Base-by-base conservation (phyloP, 129 eudicot genomes). In the Ambrosia artemisiifolia region DNA sequence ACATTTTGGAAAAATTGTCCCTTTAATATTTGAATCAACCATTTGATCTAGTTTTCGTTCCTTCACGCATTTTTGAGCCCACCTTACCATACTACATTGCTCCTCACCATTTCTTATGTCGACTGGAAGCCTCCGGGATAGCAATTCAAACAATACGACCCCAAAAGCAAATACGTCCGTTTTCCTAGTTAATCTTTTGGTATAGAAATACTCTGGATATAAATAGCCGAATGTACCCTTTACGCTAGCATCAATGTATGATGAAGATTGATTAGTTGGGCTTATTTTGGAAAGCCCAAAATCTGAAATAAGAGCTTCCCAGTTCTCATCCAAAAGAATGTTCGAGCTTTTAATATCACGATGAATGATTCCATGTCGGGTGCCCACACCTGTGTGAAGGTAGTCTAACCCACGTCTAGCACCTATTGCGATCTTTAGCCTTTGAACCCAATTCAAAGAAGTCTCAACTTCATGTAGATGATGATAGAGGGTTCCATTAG, bases 71-170 rank as follows among this genome's bases (percentile, higher is more conserved):
- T 72, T 42, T 46, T 59, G 67, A 28, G 70, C 80, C 82, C 78
- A 84, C 36, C 28, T 48, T 24, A 67, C 69, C 46, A 84, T 80
- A 71, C 78, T 57, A 48, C 55, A 67, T 19, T 81, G 73, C n/a
- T 85, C 85, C 56, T 78, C 83, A 6, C 43, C 73, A 17, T 34
- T 3, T 5, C 66, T 18, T 11, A 19, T 17, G 42, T 85, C 85
- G 28, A 85, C 75, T 8, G 86, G 76, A 40, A 74, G 84, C 75
- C 77, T 82, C 19, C 86, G 86, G 2, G 79, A 79, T 56, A 83
- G 18, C 70, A 79, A 75, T 70, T 79, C 87, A 46, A 83, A 71
- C 72, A 83, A 65, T n/a, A 83, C 75, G 4, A 83, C 83, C 30
- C 87, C 87, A 59, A 75, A 78, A 38, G 86, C 83, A 56, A 68